Evolutionary conservation across 2,329 filamentous ascomycete genomes (phyloP).

Genomic region (Juglanconis oblonga): DNA sequence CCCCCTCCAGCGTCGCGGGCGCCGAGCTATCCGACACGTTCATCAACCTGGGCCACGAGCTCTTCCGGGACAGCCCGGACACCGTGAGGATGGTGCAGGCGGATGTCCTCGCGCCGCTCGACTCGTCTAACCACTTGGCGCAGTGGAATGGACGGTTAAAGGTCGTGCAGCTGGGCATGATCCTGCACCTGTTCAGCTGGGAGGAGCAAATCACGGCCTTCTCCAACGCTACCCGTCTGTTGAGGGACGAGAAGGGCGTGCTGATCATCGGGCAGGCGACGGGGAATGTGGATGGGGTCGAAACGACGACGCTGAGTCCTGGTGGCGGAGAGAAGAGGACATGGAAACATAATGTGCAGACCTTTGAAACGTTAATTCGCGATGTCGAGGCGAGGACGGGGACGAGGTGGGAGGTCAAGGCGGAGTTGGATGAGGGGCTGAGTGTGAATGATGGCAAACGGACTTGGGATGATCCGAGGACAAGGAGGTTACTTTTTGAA

Average conservation of each 20-base stretch:
- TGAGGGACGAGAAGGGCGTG: slow-evolving; percentile 27
- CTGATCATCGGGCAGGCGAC: slow-evolving; percentile 30
- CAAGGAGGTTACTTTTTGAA: slow-evolving; percentile 20
- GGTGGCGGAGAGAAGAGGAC: slow-evolving; percentile 16
- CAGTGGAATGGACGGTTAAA: slow-evolving; percentile 29
- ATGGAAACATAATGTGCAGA: slow-evolving; percentile 33
- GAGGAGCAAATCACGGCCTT: slow-evolving; percentile 29
- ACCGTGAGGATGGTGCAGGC: slow-evolving; percentile 23
- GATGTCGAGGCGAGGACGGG: slow-evolving; percentile 20
- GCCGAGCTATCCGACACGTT: slow-evolving; percentile 34
- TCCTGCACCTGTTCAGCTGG: slow-evolving; percentile 40
- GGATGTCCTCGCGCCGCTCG: slow-evolving; percentile 34
- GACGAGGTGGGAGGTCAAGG: slow-evolving; percentile 24
- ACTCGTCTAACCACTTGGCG: slow-evolving; percentile 22
- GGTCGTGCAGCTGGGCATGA: slow-evolving; percentile 32
- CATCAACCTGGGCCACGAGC: slow-evolving; percentile 37
- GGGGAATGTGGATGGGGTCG: slow-evolving; percentile 20
- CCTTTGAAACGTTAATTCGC: slow-evolving; percentile 21
- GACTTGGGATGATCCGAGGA: slow-evolving; percentile 24
- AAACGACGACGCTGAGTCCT: not conserved
- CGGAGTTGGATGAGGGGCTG: slow-evolving; percentile 21
- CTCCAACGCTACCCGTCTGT: slow-evolving; percentile 26
- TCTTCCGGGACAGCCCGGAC: slow-evolving; percentile 33
- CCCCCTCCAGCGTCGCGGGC: slow-evolving; percentile 27
- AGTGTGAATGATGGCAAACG: slow-evolving; percentile 23